Evolutionary conservation across 495 filamentous ascomycete species (phyloP), one percentile per base, ranked within the genome.

Genomic region (Talaromyces trachyspermus): DNA sequence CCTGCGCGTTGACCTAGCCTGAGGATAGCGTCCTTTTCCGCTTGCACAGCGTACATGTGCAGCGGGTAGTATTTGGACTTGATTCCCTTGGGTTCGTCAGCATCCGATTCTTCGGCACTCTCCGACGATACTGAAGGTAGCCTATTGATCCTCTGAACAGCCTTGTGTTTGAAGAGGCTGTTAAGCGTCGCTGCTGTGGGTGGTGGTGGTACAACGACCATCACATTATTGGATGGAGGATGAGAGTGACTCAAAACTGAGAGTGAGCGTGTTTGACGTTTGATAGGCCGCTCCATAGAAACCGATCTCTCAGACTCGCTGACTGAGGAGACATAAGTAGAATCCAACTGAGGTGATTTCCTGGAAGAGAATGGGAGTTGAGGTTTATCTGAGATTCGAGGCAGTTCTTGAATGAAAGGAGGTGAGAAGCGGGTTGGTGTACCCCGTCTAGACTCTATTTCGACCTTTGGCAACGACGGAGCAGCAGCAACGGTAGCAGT

Each of bases 31-130:
- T 5, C 46, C 46, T 22, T 49, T 0, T 20, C 24, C 14, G 46
- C 46, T 24, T 20, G 46, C 3, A 40, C 3, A 0, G 27, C 24
- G 12, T 49, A 27, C 29, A 42, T 27, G 1, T 49, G 35, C 2
- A 42, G 9, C 3, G 46, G 46, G 11, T 49, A 49, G 30, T 40
- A 49, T 30, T 49, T 49, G 5, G 15, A 19, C 32, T 46, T 46
- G 14, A 37, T 37, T 3, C 44, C 44, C 27, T 14, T 46, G 11
- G 22, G 32, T 22, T 46, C 30, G 18, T 46, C 32, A 3, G 30
- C 50, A 2, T 46, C 44, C 2, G 44, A 47, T 33, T 49, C 24
- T 46, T 33, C 19, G 23, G 53, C 14, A 35, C 44, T 36, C 5
- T 43, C 42, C 42, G 54, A 22, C 8, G 41, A 48, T 7, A 19